Conservation (phyloP, 1,284 basidiomycete genomes). For the Pyrrhoderma lamaoense region DNA sequence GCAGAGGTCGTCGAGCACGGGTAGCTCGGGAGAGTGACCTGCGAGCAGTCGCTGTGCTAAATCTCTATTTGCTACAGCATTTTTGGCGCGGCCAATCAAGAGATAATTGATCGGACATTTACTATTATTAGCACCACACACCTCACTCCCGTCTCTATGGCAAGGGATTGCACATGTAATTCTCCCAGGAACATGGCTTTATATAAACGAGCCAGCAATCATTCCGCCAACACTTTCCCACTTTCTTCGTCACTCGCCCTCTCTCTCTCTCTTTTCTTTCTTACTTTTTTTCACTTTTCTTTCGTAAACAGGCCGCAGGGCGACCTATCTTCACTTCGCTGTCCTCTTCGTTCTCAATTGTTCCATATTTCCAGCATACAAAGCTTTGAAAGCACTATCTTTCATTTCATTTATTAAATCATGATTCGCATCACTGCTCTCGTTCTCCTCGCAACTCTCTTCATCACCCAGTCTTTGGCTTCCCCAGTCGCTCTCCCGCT, state of each 20-base stretch:
- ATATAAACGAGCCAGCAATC: too few species aligned
- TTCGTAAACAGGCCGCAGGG: slow-evolving; percentile 30
- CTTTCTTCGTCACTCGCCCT: slow-evolving; percentile 16
- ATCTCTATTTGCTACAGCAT: too few species aligned
- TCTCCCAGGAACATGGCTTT: not conserved
- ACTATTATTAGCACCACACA: too few species aligned
- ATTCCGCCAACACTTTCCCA: slow-evolving; percentile 20
- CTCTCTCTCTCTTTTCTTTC: slow-evolving; percentile 19
- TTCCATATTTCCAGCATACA: slow-evolving; percentile 11
- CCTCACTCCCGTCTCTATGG: slow-evolving; percentile 3
- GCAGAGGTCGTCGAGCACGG: not conserved
- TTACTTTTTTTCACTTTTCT: slow-evolving; percentile 20
- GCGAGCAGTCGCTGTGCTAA: not conserved
- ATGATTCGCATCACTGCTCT: slow-evolving; percentile 33
- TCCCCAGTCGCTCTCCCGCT: slow-evolving; percentile 35
- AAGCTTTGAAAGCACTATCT: slow-evolving; percentile 16
- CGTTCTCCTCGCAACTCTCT: slow-evolving; percentile 35
- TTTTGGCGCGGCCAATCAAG: too few species aligned
- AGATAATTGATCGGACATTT: too few species aligned
- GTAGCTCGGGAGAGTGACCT: slow-evolving; percentile 2
- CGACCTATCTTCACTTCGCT: slow-evolving; percentile 27
- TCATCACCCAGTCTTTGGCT: slow-evolving; percentile 40
- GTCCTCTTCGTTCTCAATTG: slow-evolving; percentile 22
- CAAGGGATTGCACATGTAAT: not conserved
- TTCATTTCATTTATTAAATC: slow-evolving; percentile 14